These are phyloP conservation scores for Rhodotorula sp. DNA, from an alignment of 1,284 basidiomycete genomes.

Conservation along the genomic window DNA sequence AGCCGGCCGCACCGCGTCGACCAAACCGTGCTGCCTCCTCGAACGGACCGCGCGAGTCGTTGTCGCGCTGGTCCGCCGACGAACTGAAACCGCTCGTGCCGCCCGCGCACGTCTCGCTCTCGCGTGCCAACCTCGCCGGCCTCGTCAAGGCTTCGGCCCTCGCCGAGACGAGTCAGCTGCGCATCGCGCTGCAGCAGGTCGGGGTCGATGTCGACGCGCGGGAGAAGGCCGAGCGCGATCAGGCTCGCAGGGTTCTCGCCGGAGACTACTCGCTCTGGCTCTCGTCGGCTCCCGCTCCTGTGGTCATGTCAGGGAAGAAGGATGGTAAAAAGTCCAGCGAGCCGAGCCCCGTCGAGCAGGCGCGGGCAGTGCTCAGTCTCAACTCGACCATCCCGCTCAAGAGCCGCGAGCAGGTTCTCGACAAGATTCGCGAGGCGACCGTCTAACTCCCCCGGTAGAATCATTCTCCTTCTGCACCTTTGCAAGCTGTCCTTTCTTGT, in stretches of 20 bases:
- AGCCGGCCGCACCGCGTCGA: neutral
- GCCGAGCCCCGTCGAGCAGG: slow-evolving; percentile 16
- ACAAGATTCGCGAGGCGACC: slow-evolving; percentile 23
- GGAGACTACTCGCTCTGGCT: slow-evolving; percentile 26
- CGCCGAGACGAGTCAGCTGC: slow-evolving; percentile 18
- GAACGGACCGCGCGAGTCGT: neutral
- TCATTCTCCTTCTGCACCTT: neutral
- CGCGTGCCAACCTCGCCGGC: neutral
- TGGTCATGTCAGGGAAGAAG: neutral
- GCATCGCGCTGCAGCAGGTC: neutral
- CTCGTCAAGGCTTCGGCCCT: slow-evolving; percentile 9
- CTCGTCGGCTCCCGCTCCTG: neutral
- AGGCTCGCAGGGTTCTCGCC: slow-evolving; percentile 13
- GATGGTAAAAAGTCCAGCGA: neutral
- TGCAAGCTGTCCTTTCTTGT: no score
- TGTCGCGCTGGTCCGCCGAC: slow-evolving; percentile 7
- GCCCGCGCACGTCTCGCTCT: slow-evolving; percentile 7
- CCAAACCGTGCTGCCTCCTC: neutral
- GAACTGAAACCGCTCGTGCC: slow-evolving; percentile 16
- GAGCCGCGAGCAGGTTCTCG: slow-evolving; percentile 14
- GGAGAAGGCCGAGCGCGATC: slow-evolving; percentile 11
- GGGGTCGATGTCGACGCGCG: slow-evolving; percentile 15
- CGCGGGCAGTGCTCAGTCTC: slow-evolving; percentile 3
- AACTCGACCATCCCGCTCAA: slow-evolving; percentile 22
- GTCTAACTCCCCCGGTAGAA: neutral